Base-by-base conservation (phyloP, 805 yeast species). In the Candida alai region DNA sequence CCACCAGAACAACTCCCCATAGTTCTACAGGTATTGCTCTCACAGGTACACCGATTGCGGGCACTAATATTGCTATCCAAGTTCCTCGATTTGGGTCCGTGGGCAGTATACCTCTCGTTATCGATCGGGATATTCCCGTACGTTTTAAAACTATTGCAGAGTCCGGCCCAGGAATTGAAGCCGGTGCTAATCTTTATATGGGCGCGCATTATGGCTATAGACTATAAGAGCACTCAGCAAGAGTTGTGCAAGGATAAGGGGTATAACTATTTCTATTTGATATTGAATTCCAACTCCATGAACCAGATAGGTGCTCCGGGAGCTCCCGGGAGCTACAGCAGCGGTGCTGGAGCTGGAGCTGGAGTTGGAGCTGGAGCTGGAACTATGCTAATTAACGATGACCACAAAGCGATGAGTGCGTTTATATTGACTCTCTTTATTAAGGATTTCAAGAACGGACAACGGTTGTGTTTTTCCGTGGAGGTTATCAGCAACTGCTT, bases 201-300 rank as follows among this genome's bases (percentile, higher is more conserved):
- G 98, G 96, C 97, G 1, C 71, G 97, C 45, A 87, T 93, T 15
- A 87, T 93, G 93, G 89, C 97, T 3, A 94, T 93, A 16, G 97
- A 90, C 58, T 82, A 84, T 54, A 74, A 77, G 44, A 82, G 84
- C 49, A 86, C 96, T 3, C 98, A 93, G 56, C 88, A 82, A 42
- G 98, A 93, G 51, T 70, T 93, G 19, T 75, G 93, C 43, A 89
- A 89, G 48, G 97, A 90, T 51, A 83, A 82, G 50, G 96, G 96
- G 0, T 89, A 79, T 57, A 78, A 80, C 48, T 90, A 93, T 56
- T 93, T 93, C 54, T 76, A 87, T 28, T 77, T 80, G 40, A 86
- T 90, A 51, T 62, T 93, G 28, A 79, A 80, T 36, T 59, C 68
- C 29, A 55, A 46, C 27, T 55, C 60, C 9, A 37, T 40, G 21